These are phyloP conservation scores for Puccinia polysora DNA, from an alignment of 1,284 basidiomycete genomes.

Conservation along the genomic window DNA sequence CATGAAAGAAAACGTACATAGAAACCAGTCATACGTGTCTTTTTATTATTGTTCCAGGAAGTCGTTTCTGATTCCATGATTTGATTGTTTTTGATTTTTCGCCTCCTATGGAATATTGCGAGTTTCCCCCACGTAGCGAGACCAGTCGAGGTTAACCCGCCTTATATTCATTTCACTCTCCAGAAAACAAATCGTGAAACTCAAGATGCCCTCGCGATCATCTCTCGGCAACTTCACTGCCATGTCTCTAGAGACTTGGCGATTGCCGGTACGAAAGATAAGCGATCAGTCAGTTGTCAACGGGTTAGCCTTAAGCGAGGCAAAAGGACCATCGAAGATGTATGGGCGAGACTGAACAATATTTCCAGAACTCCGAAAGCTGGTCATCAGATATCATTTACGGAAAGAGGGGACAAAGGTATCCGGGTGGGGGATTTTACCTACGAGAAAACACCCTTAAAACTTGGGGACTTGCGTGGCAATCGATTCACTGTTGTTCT, in stretches of 20 bases:
- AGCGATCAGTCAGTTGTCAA: constrained; percentile 91
- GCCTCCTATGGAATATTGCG: constrained; percentile 22
- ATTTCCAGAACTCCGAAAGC: constrained; percentile 7
- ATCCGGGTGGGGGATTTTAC: constrained; percentile 80
- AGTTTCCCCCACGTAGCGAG: constrained; percentile 35
- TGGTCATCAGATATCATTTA: constrained; percentile 52
- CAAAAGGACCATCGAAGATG: constrained; percentile 68
- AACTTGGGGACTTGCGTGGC: constrained; percentile 90
- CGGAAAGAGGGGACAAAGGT: constrained; percentile 77
- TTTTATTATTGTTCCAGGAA: neutral
- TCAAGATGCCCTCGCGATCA: constrained; percentile 79
- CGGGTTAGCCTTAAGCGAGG: constrained; percentile 77
- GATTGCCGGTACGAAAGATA: constrained; percentile 96
- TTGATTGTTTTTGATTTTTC: neutral
- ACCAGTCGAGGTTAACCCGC: constrained; percentile 49
- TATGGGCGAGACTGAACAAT: constrained; percentile 53
- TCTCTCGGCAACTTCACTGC: constrained; percentile 52
- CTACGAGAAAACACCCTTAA: constrained; percentile 74
- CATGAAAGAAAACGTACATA: constrained; percentile 31
- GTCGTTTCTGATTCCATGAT: constrained; percentile 1
- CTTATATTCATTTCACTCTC: constrained; percentile 91
- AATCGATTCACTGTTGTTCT: constrained; percentile 93
- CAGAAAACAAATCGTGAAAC: constrained; percentile 98
- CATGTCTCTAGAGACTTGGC: constrained; percentile 64
- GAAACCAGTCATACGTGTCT: neutral